These are phyloP conservation scores for Cokeromyces recurvatus DNA, from an alignment of 371 early-diverging fungal species.

Conservation along the genomic window DNA sequence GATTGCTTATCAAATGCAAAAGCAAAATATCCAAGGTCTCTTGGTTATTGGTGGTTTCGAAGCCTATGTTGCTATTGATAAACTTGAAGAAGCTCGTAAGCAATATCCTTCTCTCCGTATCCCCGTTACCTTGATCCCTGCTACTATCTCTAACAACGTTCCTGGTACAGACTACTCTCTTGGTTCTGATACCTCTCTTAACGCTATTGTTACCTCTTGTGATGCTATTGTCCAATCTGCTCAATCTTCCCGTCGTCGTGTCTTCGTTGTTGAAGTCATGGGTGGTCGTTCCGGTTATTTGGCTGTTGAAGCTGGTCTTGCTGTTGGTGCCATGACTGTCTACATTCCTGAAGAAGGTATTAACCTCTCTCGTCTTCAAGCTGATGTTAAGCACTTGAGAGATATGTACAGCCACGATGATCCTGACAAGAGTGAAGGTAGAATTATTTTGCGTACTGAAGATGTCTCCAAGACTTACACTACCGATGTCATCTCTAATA, in stretches of 20 bases:
- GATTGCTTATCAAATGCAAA: slow-evolving; percentile 90
- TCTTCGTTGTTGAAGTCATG: slow-evolving; percentile 98
- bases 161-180: slow-evolving; percentile 97
- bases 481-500: slow-evolving; percentile 84
- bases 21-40: slow-evolving; percentile 83
- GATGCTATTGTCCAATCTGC: slow-evolving; percentile 95
- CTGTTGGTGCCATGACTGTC: slow-evolving; percentile 87
- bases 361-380: slow-evolving; percentile 70
- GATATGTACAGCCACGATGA: slow-evolving; percentile 71
- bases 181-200: slow-evolving; percentile 97
- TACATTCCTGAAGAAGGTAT: slow-evolving; percentile 97
- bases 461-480: slow-evolving; percentile 81
- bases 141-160: slow-evolving; percentile 97
- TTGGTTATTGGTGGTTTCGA: slow-evolving; percentile 96
- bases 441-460: slow-evolving; percentile 83
- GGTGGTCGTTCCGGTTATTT: slow-evolving; percentile 97
- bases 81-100: slow-evolving; percentile 64
- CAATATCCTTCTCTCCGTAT: slow-evolving; percentile 88
- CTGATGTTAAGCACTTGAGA: slow-evolving; percentile 81
- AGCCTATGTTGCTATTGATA: slow-evolving; percentile 78
- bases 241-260: slow-evolving; percentile 84
- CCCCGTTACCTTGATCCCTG: slow-evolving; percentile 93
- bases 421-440: slow-evolving; percentile 70
- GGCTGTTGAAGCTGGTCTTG: slow-evolving; percentile 89
- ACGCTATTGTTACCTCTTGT: slow-evolving; percentile 91